phyloP scores from a whole-genome alignment of 2,329 filamentous ascomycete genomes.

The Fusarium chaquense region DNA sequence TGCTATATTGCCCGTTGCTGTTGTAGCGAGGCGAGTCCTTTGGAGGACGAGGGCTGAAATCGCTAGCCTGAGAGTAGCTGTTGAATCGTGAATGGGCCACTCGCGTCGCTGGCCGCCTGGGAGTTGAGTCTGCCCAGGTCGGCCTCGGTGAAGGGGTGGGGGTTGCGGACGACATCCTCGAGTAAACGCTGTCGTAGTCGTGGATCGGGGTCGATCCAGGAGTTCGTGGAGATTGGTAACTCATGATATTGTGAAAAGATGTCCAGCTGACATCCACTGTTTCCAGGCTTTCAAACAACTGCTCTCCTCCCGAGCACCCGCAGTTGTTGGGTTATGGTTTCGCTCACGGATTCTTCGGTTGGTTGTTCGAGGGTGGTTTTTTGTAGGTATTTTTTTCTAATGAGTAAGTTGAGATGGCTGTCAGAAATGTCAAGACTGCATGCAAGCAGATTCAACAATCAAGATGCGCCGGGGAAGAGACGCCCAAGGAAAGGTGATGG shows the following conservation, averaged over 20 bases:
- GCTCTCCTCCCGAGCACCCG: slow-evolving; percentile 48
- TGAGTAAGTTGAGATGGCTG: slow-evolving; percentile 28
- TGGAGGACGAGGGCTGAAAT: slow-evolving; percentile 59
- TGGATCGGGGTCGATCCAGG: slow-evolving; percentile 62
- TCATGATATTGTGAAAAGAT: slow-evolving; percentile 55
- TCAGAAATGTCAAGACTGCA: slow-evolving; percentile 42
- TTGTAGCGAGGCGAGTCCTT: slow-evolving; percentile 71
- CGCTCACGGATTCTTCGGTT: slow-evolving; percentile 17
- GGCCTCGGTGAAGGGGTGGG: slow-evolving; percentile 69
- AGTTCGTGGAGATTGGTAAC: slow-evolving; percentile 56
- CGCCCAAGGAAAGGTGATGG: slow-evolving; percentile 61
- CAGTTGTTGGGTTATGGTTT: slow-evolving; percentile 35
- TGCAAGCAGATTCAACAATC: slow-evolving; percentile 42
- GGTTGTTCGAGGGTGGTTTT: slow-evolving; percentile 54
- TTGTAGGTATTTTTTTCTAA: slow-evolving; percentile 37
- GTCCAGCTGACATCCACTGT: slow-evolving; percentile 50
- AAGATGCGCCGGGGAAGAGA: slow-evolving; percentile 47
- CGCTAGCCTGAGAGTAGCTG: slow-evolving; percentile 54
- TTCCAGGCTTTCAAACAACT: slow-evolving; percentile 40
- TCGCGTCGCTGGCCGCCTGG: slow-evolving; percentile 67
- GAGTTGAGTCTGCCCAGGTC: slow-evolving; percentile 63
- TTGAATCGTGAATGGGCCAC: slow-evolving; percentile 56
- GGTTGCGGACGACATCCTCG: slow-evolving; percentile 65
- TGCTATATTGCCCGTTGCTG: slow-evolving; percentile 72
- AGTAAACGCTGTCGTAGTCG: slow-evolving; percentile 62